A percentile compares a stretch with the other conserved stretches of the same genome.
Conservation (phyloP, 2,329 filamentous ascomycete genomes). For the Verticillium nonalfalfae region DNA sequence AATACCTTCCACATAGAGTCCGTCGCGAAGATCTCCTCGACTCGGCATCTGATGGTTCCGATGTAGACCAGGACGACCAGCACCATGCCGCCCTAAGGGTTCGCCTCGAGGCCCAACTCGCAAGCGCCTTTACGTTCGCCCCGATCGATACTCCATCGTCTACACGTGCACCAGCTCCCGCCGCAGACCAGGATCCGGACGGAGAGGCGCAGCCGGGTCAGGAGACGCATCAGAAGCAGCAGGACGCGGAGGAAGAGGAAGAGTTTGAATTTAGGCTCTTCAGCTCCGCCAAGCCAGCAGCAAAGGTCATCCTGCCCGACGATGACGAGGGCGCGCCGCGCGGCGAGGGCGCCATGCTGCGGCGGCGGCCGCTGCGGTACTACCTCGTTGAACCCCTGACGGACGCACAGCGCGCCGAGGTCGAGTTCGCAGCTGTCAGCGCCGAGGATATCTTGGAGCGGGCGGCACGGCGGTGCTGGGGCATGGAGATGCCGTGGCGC, state of each 20-base stretch:
- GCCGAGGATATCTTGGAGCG: slow-evolving; percentile 42
- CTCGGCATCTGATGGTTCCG: slow-evolving; percentile 22
- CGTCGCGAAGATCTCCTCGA: slow-evolving; percentile 47
- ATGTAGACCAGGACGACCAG: slow-evolving; percentile 19
- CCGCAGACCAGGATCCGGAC: slow-evolving; percentile 8
- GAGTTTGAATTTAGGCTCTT: slow-evolving; percentile 56
- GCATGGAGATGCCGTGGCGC: slow-evolving; percentile 54
- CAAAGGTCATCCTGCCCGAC: slow-evolving; percentile 45
- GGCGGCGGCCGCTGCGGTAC: slow-evolving; percentile 36
- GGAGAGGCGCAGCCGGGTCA: slow-evolving; percentile 11
- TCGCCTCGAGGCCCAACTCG: slow-evolving; percentile 40
- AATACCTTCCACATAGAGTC: slow-evolving; percentile 30
- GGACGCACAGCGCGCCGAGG: slow-evolving; percentile 27
- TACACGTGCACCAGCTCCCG: slow-evolving; percentile 1
- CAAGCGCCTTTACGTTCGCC: slow-evolving; percentile 36
- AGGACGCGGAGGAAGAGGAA: slow-evolving; percentile 20
- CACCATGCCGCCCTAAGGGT: slow-evolving; percentile 32
- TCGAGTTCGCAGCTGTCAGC: slow-evolving; percentile 40
- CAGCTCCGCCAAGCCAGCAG: slow-evolving; percentile 33
- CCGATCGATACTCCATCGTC: slow-evolving; percentile 11
- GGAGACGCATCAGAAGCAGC: slow-evolving; percentile 18
- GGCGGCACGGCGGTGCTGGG: slow-evolving; percentile 44
- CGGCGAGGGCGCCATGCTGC: slow-evolving; percentile 27
- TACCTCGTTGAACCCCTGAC: slow-evolving; percentile 39
- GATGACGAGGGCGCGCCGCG: slow-evolving; percentile 24